Base-by-base conservation (phyloP, 2,329 filamentous ascomycete genomes). In the Talaromyces amestolkiae region DNA sequence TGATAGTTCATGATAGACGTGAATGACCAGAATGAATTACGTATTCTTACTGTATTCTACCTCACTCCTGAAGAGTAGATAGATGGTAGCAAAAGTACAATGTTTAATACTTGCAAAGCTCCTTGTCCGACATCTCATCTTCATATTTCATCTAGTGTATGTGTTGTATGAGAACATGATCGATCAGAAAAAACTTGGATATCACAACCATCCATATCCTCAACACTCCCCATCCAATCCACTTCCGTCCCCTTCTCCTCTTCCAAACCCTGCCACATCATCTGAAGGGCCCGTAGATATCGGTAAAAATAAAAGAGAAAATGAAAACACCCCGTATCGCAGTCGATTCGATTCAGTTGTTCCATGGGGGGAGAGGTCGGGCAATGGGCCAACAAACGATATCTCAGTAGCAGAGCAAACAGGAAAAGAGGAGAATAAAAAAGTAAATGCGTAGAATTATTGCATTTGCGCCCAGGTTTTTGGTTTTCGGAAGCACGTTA, bases 401-500 rank as follows among this genome's bases (percentile, higher is more conserved):
- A 39, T 61, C 27, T 47, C 39, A 39, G 13, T 9, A 13, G n/a
- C 17, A 17, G 51, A 17, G 27, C 27, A 31, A 51, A 51, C 22
- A 51, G 24, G 15, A 31, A 31, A 54, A 15, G 31, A 37, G 53
- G 19, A 56, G 33, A 56, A 39, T 37, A 56, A 6, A 41, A 3
- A n/a, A 51, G 27, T 13, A 15, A 35, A 56, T 56, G 53, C 53
- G 19, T 22, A 22, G 19, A 15, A 35, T 24, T 22, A 37, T 24
- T 56, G 33, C 53, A 56, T 56, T 39, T 56, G 53, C 53, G 53
- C 53, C 53, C 17, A 13, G 15, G 3, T 45, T 45, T 43, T 58
- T 39, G 9, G 37, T 58, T 43, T 45, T 45, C 27, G 56, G 56
- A 71, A 63, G 49, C 61, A 63, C 53, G 39, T 56, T 27, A 67